Evolutionary conservation across 495 filamentous ascomycete species (phyloP), one percentile per base, ranked within the genome.

Genomic region (Penicillium lividum): DNA sequence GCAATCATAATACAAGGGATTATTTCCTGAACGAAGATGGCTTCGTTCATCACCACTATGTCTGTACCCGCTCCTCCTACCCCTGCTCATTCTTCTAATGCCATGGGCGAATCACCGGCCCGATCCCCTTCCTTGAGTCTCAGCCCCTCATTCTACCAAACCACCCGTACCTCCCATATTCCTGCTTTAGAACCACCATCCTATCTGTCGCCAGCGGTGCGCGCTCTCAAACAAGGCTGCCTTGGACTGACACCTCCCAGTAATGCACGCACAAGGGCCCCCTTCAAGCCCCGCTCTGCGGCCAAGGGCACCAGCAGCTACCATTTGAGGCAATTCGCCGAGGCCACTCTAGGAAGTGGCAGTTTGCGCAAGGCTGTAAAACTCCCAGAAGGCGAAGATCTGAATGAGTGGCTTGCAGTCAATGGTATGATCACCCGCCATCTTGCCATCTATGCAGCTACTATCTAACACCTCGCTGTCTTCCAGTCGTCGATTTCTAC

Each of bases 371-470:
- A 98, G 78, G 93, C 94, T 34, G 94, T 98, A 61, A 95, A 91
- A 80, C 79, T 98, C 46, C 94, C 95, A 13, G 95, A 98, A 70
- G 94, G 95, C 45, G 94, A 98, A 68, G 94, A 98, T 75, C 77
- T 92, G 73, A 95, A 94, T 72, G 94, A 98, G 74, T 98, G 94
- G 94, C 76, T 98, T 58, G 94, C 94, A 27, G 95, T 98, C 49
- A 97, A 98, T 72, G 85, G 92, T 96, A 77, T 52, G 83, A 47
- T 16, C 10, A 13, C 11, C 18, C 7, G 49, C 16, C 44, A 7
- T 22, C 4, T 10, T 7, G 30, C 33, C 38, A 33, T 31, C 16
- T 3, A n/a, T 16, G n/a, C 28, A 36, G 40, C 22, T 40, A 31
- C 9, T 51, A 53, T 42, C 58, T 63, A 40, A 62, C 31, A 5